These are phyloP conservation scores for Ganoderma lingzhi DNA, from an alignment of 1,284 basidiomycete genomes.

Conservation along the genomic window DNA sequence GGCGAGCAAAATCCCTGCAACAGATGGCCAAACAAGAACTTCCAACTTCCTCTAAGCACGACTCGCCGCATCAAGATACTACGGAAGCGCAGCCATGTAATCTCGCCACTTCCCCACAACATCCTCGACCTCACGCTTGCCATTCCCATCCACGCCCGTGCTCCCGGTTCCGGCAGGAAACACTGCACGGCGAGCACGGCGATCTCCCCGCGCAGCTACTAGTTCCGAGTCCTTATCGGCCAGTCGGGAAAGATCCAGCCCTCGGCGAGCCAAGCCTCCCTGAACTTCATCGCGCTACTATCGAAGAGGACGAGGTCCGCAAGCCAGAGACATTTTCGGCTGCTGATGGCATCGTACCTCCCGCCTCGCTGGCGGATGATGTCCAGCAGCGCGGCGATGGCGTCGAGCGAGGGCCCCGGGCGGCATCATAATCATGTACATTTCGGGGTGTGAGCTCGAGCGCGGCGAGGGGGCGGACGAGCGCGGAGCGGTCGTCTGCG, in stretches of 20 bases:
- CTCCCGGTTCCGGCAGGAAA: background rate
- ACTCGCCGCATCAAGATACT: background rate
- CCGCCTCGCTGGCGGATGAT: slow-evolving; percentile 5
- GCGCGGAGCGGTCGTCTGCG: background rate
- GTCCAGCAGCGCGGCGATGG: slow-evolving; percentile 8
- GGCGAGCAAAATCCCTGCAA: too few species aligned
- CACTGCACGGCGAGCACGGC: too few species aligned
- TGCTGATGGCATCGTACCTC: background rate
- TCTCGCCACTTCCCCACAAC: slow-evolving; percentile 8
- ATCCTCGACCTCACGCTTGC: slow-evolving; percentile 6
- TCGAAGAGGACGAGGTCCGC: slow-evolving; percentile 17
- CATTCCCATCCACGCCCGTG: slow-evolving; percentile 7
- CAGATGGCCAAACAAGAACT: too few species aligned
- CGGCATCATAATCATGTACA: background rate
- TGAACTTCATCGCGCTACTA: slow-evolving; percentile 7
- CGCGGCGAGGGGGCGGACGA: background rate
- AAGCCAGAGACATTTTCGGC: slow-evolving; percentile 18
- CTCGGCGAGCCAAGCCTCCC: slow-evolving; percentile 8
- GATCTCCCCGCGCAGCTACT: too few species aligned
- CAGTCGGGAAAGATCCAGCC: background rate
- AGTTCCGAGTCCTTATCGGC: too few species aligned
- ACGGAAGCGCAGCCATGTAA: background rate
- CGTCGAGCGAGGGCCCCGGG: slow-evolving; percentile 15
- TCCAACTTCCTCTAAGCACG: too few species aligned
- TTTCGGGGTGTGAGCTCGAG: background rate